These are phyloP conservation scores for Pythium biforme DNA, from an alignment of 352 stramenopile species.

Conservation along the genomic window DNA sequence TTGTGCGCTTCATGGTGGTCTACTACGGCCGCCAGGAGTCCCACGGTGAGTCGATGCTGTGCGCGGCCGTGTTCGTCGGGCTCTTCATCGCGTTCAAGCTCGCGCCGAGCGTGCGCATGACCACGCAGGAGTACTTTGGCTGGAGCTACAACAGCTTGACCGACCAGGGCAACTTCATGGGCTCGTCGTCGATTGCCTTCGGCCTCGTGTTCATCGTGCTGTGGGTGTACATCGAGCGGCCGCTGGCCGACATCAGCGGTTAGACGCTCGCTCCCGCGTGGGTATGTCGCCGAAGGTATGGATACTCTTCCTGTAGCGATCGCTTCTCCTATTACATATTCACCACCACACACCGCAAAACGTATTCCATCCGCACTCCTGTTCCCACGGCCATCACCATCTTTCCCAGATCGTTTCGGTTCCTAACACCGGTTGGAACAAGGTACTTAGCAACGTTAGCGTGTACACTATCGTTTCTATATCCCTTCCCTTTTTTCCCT, in stretches of 20 bases:
- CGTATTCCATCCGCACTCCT: too few relatives aligned
- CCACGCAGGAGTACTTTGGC: constrained; percentile 85
- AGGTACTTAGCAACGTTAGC: not conserved
- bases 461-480: too few relatives aligned
- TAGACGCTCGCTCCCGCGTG: not conserved
- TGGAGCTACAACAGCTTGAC: constrained; percentile 88
- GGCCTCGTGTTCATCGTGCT: constrained; percentile 82
- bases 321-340: constrained; percentile 11
- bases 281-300: not conserved
- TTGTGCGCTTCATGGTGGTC: constrained; percentile 75
- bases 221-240: constrained; percentile 82
- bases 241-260: constrained; percentile 20
- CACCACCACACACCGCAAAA: not conserved
- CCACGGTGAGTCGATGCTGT: constrained; percentile 75
- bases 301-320: not conserved
- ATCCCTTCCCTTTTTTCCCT: too few relatives aligned
- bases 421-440: not conserved
- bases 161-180: constrained; percentile 88
- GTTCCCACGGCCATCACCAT: too few relatives aligned
- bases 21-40: constrained; percentile 77
- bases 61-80: constrained; percentile 65
- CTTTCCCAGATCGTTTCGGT: not conserved
- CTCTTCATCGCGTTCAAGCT: constrained; percentile 79
- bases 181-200: constrained; percentile 74
- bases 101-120: constrained; percentile 80